Base-by-base conservation (phyloP, 495 filamentous ascomycete species). In the Rhypophila decipiens region DNA sequence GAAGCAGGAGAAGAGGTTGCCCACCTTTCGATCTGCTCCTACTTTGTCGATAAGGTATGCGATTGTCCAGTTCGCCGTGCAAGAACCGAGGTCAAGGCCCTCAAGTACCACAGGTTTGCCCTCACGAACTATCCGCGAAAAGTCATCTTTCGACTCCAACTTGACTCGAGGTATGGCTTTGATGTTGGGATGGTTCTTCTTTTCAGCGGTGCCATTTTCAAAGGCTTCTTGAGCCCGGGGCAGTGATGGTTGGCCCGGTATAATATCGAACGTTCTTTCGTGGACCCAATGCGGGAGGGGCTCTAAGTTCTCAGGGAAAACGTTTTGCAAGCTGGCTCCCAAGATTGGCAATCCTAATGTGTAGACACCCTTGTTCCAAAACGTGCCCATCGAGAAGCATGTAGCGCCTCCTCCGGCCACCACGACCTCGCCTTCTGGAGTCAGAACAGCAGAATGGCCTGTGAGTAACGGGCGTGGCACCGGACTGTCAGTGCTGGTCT, bases 361-460 rank as follows among this genome's bases (percentile, higher is more conserved):
- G 17, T 58, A 67, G 0, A 61, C 55, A 0, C 56, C 56, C 19
- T 50, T 60, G 17, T 60, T 66, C 64, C 64, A 67, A 46, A 61
- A 67, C 0, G 64, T 63, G 1, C 64, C 64, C 74, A 95, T 91
- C 0, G 87, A 88, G 65, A 94, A 95, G 61, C 90, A 95, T 0
- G 89, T 86, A 21, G 87, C 87, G 17, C 90, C 90, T 13, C 90
- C 90, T 8, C 88, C 88, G 29, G 85, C 62, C 2, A 95, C 62
- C 15, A 84, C 52, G 3, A 88, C 52, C 21, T 73, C 58, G 13
- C 71, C 63, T 35, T 65, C 42, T 7, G 59, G 5, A 20, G 47
- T 39, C 3, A 51, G 18, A 2, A 75, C 66, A 7, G 70, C 61
- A 18, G 73, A 79, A 50, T 78, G 71, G 4, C 90, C 88, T 37